Base-by-base conservation (phyloP, 1,284 basidiomycete genomes). In the Puccinia brachypodii region DNA sequence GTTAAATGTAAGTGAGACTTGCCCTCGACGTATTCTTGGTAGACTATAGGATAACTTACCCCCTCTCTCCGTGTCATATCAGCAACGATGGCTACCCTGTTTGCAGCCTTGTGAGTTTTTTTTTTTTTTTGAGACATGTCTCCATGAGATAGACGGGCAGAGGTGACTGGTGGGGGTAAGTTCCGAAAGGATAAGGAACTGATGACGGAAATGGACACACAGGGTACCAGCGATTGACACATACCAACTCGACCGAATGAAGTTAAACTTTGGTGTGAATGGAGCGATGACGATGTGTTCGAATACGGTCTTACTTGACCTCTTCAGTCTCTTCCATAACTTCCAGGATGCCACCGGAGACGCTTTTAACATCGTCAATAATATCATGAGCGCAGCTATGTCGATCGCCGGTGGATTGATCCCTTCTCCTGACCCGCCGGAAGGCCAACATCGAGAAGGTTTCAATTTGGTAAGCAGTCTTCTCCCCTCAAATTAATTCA, bases 211-310 rank as follows among this genome's bases (percentile, higher is more conserved):
- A 3, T 75, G 40, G n/a, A 8, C n/a, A 40, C 69, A 42, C 50
- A 82, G 80, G 33, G 28, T 82, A 68, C 80, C 80, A 31, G 62
- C 80, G 13, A 28, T 68, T 14, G 72, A 76, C 66, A 56, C 50
- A 13, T 66, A 66, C 31, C 72, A 66, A 19, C n/a, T 76, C 22
- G 80, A 82, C 38, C 60, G 73, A 14, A 56, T 76, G 38, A 82
- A 82, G 50, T 53, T 82, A 28, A 73, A 76, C 58, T 69, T 47
- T 56, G 60, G 44, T 36, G 73, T 69, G 14, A 82, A 82, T 40
- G 80, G 80, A 16, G 80, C 80, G 58, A 68, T 75, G 50, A 76
- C 72, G 47, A 82, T 82, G 80, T 72, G 71, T 8, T 82, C 80
- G 2, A 82, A 82, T 36, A 76, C 80, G 16, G 50, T 82, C 11